A percentile compares a stretch with the other conserved stretches of the same genome.
These are phyloP conservation scores for Pseudopithomyces chartarum DNA, from an alignment of 2,329 filamentous ascomycete species.

Conservation along the genomic window DNA sequence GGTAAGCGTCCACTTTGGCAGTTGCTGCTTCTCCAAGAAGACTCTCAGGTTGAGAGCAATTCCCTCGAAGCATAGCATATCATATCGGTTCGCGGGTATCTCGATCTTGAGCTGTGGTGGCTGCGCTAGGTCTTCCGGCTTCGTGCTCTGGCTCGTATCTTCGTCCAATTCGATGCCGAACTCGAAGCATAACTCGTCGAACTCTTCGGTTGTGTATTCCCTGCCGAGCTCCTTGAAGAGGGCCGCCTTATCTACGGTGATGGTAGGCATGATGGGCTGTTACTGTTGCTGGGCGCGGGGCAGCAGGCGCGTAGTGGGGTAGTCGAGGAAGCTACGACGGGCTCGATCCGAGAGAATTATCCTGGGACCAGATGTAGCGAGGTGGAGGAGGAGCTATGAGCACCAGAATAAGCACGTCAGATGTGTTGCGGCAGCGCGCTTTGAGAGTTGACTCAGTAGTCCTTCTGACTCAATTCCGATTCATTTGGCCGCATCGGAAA, in stretches of 20 bases:
- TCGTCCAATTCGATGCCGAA: slow-evolving; percentile 98
- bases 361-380: not conserved
- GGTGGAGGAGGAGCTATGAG: not conserved
- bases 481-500: slow-evolving; percentile 4
- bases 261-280: slow-evolving; percentile 81
- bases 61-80: slow-evolving; percentile 97
- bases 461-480: slow-evolving; percentile 9
- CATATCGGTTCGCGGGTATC: slow-evolving; percentile 90
- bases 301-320: slow-evolving; percentile 34
- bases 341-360: not conserved
- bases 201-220: slow-evolving; percentile 91
- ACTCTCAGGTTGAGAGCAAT: slow-evolving; percentile 96
- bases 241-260: slow-evolving; percentile 92
- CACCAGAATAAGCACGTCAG: not conserved
- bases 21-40: slow-evolving; percentile 76
- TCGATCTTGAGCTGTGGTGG: slow-evolving; percentile 96
- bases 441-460: not conserved
- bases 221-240: slow-evolving; percentile 91
- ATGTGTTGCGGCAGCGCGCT: not conserved
- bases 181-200: slow-evolving; percentile 97
- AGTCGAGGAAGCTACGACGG: slow-evolving; percentile 12
- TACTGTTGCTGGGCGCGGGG: slow-evolving; percentile 6
- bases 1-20: slow-evolving; percentile 80
- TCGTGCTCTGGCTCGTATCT: slow-evolving; percentile 57
- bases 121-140: slow-evolving; percentile 63